Base-by-base conservation (phyloP, 2,329 filamentous ascomycete species). In the Sarocladiaceae sp. region DNA sequence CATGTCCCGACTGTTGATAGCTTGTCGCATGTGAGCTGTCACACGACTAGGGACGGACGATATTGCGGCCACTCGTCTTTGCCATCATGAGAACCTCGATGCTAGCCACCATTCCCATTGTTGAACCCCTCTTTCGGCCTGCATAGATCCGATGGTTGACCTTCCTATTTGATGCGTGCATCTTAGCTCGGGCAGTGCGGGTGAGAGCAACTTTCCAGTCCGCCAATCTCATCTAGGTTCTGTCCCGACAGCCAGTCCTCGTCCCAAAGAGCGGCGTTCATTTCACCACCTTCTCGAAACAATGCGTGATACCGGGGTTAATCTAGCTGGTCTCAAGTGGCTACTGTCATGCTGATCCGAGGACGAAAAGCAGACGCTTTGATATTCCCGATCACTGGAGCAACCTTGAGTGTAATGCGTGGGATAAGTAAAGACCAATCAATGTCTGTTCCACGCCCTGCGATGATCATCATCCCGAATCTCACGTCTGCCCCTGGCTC, bases 131-230 rank as follows among this genome's bases (percentile, higher is more conserved):
- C 44, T 29, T 17, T 4, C 23, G 8, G 13, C 26, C 26, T 48
- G 44, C 44, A 33, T 48, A 12, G 22, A n/a, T 28, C 17, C 12
- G 10, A 48, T 3, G n/a, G 15, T 17, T 22, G 26, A 48, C 44
- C 44, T 48, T 48, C 44, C 44, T 48, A 18, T 18, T 48, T 28
- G 6, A 48, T 20, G 10, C n/a, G n/a, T n/a, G n/a, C 23, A 31
- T 8, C 26, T 33, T n/a, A 26, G 26, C 26, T 17, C 23, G 44
- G 13, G 26, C 7, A 33, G n/a, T 29, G 15, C 29, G 29, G 15
- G 8, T 33, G 29, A 33, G 15, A 15, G 8, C 8, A 15, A 10
- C 29, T 15, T 15, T 33, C 29, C 10, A 8, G n/a, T 17, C 23
- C 40, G 23, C 12, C 25, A 26, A 46, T 17, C 17, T 5, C 23